Evolutionary conservation across 2,329 filamentous ascomycete species (phyloP), one percentile per base, ranked within the genome.

Genomic region (Cercospora brassicicola): DNA sequence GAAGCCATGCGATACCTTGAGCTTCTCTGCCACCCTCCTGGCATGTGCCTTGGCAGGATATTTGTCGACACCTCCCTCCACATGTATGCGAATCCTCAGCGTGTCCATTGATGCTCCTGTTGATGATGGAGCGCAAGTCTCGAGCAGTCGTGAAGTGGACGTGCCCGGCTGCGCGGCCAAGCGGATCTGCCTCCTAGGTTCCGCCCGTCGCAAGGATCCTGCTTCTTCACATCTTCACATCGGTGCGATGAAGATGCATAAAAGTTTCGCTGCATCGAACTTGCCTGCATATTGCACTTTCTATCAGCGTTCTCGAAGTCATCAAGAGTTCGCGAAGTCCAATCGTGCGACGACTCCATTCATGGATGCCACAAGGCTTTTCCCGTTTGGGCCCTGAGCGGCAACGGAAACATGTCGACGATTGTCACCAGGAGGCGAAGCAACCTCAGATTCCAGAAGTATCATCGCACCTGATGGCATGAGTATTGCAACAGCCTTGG

Each of bases 31-130:
- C 15, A 97, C 93, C 68, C 90, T 90, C 74, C 87, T 87, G 67
- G 92, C 93, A 80, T 99, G 94, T 23, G 87, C 84, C 83, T 97
- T 98, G 75, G 91, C 94, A 31, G 95, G 95, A 73, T 90, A 90
- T 78, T 89, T 89, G 65, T 75, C 66, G 2, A 71, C 63, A 20
- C 66, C 67, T 13, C 55, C 53, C 9, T 30, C 63, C 51, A 20
- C 30, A 15, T 61, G 9, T 13, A 69, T 30, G 13, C 39, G 59
- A 42, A 72, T 68, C 56, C 28, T 62, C 39, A 72, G 28, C 15
- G 59, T 20, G 13, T 61, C 62, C 56, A 60, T 64, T 31, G 45
- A 28, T 26, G 30, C 13, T 13, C 15, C n/a, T 57, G 45, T 18
- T 36, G 31, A 11, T 23, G 55, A 55, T 9, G 48, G 13, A 53